Conservation (phyloP, 2,329 filamentous ascomycete species). For the Fusarium sp. region DNA sequence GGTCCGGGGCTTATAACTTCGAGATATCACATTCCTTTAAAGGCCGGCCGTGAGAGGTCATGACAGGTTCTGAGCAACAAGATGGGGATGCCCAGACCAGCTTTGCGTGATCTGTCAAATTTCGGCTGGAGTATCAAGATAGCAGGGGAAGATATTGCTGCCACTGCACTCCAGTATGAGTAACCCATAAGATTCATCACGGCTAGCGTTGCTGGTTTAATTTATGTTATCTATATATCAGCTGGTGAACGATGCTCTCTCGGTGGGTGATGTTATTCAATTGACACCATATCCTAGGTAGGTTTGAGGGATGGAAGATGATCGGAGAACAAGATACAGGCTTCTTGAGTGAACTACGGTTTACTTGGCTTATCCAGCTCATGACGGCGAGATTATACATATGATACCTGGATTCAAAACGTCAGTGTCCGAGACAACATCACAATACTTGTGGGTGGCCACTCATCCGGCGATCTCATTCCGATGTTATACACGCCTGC, state of each 20-base stretch:
- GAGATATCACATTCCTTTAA: not conserved
- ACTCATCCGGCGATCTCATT: too few relatives aligned
- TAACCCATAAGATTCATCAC: not conserved
- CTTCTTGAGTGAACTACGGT: conserved; percentile 4
- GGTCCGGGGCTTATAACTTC: too few relatives aligned
- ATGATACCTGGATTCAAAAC: too few relatives aligned
- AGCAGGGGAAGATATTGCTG: too few relatives aligned
- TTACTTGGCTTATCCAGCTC: conserved; percentile 4
- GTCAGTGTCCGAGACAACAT: too few relatives aligned
- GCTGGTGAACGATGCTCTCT: not conserved
- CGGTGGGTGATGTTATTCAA: not conserved
- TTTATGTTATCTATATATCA: not conserved
- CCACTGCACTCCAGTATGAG: too few relatives aligned
- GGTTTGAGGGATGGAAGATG: not conserved
- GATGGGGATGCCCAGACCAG: not conserved
- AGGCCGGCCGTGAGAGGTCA: not conserved
- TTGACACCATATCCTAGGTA: not conserved
- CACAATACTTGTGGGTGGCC: too few relatives aligned
- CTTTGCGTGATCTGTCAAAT: not conserved
- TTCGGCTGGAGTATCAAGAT: too few relatives aligned
- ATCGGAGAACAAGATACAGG: conserved; percentile 7
- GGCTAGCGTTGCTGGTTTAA: not conserved
- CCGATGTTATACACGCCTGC: too few relatives aligned
- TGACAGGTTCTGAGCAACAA: not conserved
- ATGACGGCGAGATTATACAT: conserved; percentile 1